These are phyloP conservation scores for Periconia digitata DNA, from an alignment of 2,329 filamentous ascomycete genomes.

Conservation along the genomic window DNA sequence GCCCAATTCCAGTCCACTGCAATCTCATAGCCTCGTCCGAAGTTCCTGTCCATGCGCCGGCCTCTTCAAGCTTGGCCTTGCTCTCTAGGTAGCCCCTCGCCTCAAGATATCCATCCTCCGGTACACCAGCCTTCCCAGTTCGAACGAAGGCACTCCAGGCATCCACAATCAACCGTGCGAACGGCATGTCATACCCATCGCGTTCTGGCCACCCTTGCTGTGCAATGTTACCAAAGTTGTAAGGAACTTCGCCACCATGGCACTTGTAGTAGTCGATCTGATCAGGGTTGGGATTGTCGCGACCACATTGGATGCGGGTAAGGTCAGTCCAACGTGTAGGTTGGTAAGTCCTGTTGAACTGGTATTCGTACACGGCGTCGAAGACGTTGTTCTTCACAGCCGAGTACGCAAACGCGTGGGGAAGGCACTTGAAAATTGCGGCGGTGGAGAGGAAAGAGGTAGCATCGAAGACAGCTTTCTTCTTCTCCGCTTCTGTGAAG, in stretches of 20 bases:
- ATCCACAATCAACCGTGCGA: conserved; percentile 29
- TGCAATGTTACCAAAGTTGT: conserved; percentile 42
- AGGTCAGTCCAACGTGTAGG: conserved; percentile 28
- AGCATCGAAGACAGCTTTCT: conserved; percentile 42
- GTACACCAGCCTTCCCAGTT: conserved; percentile 37
- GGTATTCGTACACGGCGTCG: conserved; percentile 37
- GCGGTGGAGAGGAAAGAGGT: conserved; percentile 36
- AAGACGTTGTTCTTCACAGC: conserved; percentile 38
- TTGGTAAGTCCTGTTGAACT: conserved; percentile 48
- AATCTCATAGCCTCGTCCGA: conserved; percentile 1
- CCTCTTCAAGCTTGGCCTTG: conserved; percentile 24
- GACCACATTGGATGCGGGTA: conserved; percentile 16
- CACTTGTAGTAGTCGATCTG: conserved; percentile 46
- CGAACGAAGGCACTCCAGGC: conserved; percentile 42
- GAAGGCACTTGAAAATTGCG: conserved; percentile 39
- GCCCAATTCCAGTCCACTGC: conserved; percentile 8
- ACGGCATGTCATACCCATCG: conserved; percentile 40
- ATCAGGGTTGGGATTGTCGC: conserved; percentile 40
- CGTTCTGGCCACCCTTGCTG: conserved; percentile 38
- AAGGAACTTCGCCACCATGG: conserved; percentile 45
- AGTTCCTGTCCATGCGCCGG: conserved; percentile 29
- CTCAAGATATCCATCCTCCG: conserved; percentile 28
- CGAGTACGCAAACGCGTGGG: conserved; percentile 39
- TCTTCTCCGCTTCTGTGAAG: conserved; percentile 16
- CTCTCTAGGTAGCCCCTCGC: conserved; percentile 33